Conservation (phyloP, 768 basidiomycete genomes). For the Gloeophyllum trabeum region DNA sequence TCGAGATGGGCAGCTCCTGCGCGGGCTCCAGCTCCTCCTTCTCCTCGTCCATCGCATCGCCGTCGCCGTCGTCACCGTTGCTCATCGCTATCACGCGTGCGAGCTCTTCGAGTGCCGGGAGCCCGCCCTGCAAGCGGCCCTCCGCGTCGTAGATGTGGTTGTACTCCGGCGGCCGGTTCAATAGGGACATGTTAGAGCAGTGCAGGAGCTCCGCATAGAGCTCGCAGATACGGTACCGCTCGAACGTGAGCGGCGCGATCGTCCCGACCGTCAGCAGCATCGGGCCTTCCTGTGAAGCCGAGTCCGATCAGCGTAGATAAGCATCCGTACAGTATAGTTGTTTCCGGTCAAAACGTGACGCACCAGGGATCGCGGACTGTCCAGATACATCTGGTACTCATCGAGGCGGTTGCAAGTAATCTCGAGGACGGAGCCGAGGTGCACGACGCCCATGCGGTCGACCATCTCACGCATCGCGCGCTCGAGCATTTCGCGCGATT, state of each 20-base stretch:
- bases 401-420: conserved; percentile 59
- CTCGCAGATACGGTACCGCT: conserved; percentile 93
- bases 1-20: conserved; percentile 57
- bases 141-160: conserved; percentile 68
- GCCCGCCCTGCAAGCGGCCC: conserved; percentile 81
- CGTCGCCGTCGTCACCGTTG: conserved; percentile 38
- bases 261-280: conserved; percentile 65
- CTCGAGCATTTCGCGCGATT: conserved; percentile 58
- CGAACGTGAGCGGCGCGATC: conserved; percentile 78
- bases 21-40: conserved; percentile 51
- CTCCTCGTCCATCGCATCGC: conserved; percentile 48
- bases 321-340: conserved; percentile 1
- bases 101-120: conserved; percentile 75
- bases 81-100: conserved; percentile 72
- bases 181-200: conserved; percentile 94
- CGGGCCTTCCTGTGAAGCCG: conserved; percentile 48
- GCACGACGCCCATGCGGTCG: conserved; percentile 80
- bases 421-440: conserved; percentile 74
- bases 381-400: conserved; percentile 59
- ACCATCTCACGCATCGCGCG: conserved; percentile 72
- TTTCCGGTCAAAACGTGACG: too few relatives aligned
- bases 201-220: conserved; percentile 94
- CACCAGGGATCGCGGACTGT: conserved; percentile 69
- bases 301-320: background rate
- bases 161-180: conserved; percentile 70